Base-by-base conservation (phyloP, 257 asterid species). In the Gentiana straminea region DNA sequence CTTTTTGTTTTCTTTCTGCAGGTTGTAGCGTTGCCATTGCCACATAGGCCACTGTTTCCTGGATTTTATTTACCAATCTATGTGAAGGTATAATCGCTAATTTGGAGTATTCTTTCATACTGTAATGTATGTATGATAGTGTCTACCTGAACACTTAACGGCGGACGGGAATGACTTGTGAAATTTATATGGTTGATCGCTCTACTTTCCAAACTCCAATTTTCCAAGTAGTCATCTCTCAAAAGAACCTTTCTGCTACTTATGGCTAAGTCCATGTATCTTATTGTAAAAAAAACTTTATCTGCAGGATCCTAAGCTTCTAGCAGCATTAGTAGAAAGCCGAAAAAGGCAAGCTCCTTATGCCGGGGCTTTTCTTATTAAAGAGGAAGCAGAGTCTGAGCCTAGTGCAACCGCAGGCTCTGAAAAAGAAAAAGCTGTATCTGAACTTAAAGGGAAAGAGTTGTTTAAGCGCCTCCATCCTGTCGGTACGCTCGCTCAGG, bases 401-500 rank as follows among this genome's bases (percentile, higher is more conserved):
- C 69, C 81, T 51, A 51, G 57, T 59, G 55, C 62, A 51, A 66
- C 62, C 49, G 65, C 74, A 68, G 87, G 86, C 52, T 77, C 95
- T 41, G 97, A 92, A 39, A 34, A 78, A 13, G 95, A 83, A 62
- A 88, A 82, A 72, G 76, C 73, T 67, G 68, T 80, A 33, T 61
- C 67, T 55, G 91, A 92, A 51, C 94, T 92, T 58, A 85, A 86
- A 72, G 99, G 99, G 62, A 86, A 86, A 75, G 94, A 86, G 33
- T 73, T 92, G 71, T 73, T 85, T 13, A 65, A 74, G 61, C 94
- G 95, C 62, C 94, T 92, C 71, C 97, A 86, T 72, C 94, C 78
- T 57, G 94, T 92, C 68, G 99, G 99, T 54, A 89, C 95, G 50
- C 82, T 92, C 47, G 97, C 94, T 57, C 97, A 92, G 99, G 97